These are phyloP conservation scores for Chrysosporium queenslandicum DNA, from an alignment of 2,329 filamentous ascomycete species.

Conservation along the genomic window DNA sequence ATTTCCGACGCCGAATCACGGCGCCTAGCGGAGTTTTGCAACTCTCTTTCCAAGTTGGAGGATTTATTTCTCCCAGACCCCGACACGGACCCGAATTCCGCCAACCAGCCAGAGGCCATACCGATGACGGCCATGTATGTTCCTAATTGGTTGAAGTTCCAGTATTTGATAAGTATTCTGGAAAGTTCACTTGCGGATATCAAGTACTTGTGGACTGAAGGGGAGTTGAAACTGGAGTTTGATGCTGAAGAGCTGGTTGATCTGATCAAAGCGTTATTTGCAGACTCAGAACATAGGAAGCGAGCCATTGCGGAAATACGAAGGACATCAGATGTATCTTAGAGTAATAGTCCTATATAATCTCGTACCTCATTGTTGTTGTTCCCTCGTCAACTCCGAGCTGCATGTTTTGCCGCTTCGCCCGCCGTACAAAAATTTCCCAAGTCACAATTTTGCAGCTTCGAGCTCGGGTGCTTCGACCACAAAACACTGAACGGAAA, in stretches of 20 bases:
- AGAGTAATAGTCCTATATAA: not conserved
- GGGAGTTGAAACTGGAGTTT: conserved; percentile 54
- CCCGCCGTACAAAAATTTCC: conserved; percentile 33
- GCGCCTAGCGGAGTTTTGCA: conserved; percentile 49
- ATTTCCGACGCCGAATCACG: conserved; percentile 55
- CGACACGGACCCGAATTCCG: conserved; percentile 23
- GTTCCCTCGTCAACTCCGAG: not conserved
- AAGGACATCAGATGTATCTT: conserved; percentile 23
- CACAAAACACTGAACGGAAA: not conserved
- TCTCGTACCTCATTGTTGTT: too few relatives aligned
- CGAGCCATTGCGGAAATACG: conserved; percentile 50
- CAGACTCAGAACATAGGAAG: conserved; percentile 50
- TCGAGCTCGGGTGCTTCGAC: conserved; percentile 12
- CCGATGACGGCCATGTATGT: conserved; percentile 53
- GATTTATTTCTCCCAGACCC: conserved; percentile 46
- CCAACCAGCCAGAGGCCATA: conserved; percentile 24
- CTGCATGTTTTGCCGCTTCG: conserved; percentile 34
- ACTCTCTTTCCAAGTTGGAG: conserved; percentile 45
- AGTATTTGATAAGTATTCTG: conserved; percentile 54
- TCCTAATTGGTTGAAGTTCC: conserved; percentile 55
- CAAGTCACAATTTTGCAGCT: not conserved
- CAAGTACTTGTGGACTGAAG: conserved; percentile 55
- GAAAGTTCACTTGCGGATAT: conserved; percentile 56
- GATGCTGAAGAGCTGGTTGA: conserved; percentile 52
- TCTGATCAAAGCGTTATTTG: conserved; percentile 54